phyloP scores from a whole-genome alignment of 805 yeast species.

The Wilhelminamyces savonicus region DNA sequence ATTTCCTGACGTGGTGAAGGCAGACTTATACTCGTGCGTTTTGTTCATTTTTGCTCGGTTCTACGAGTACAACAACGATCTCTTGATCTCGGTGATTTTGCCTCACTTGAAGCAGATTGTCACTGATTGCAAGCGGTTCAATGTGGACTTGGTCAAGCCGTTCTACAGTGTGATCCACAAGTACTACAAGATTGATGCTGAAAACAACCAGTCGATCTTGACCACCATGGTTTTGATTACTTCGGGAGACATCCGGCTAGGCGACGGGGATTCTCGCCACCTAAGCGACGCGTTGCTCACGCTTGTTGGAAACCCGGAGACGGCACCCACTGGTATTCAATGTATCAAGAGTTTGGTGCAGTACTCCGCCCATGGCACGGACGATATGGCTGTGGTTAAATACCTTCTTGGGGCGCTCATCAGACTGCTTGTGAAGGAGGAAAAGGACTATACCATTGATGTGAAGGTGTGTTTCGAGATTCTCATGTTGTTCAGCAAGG shows the following conservation, averaged over 20 bases:
- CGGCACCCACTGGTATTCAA: slow-evolving; percentile 36
- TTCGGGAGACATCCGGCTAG: slow-evolving; percentile 23
- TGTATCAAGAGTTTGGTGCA: slow-evolving; percentile 56
- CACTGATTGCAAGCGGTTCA: slow-evolving; percentile 12
- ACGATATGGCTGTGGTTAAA: slow-evolving; percentile 35
- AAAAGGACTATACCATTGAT: slow-evolving; percentile 16
- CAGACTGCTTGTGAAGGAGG: slow-evolving; percentile 11
- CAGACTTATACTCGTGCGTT: slow-evolving; percentile 67
- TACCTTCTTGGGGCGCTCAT: slow-evolving; percentile 42
- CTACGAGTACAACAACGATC: slow-evolving; percentile 38
- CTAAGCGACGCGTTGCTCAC: slow-evolving; percentile 19
- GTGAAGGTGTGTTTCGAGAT: slow-evolving; percentile 40
- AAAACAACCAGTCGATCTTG: slow-evolving; percentile 20
- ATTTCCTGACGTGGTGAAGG: slow-evolving; percentile 63
- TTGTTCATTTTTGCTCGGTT: slow-evolving; percentile 56
- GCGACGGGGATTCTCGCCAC: slow-evolving; percentile 13
- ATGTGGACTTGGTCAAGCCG: slow-evolving; percentile 14
- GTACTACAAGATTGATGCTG: slow-evolving; percentile 10
- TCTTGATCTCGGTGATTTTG: slow-evolving; percentile 42
- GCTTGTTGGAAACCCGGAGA: slow-evolving; percentile 13
- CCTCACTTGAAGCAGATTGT: slow-evolving; percentile 33
- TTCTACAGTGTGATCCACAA: slow-evolving; percentile 20
- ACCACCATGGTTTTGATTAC: slow-evolving; percentile 31
- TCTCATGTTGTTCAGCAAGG: slow-evolving; percentile 38
- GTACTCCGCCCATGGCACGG: slow-evolving; percentile 15